A percentile compares a stretch with the other conserved stretches of the same genome.
phyloP scores from a whole-genome alignment of 768 basidiomycete genomes.

The Filobasidium floriforme region DNA sequence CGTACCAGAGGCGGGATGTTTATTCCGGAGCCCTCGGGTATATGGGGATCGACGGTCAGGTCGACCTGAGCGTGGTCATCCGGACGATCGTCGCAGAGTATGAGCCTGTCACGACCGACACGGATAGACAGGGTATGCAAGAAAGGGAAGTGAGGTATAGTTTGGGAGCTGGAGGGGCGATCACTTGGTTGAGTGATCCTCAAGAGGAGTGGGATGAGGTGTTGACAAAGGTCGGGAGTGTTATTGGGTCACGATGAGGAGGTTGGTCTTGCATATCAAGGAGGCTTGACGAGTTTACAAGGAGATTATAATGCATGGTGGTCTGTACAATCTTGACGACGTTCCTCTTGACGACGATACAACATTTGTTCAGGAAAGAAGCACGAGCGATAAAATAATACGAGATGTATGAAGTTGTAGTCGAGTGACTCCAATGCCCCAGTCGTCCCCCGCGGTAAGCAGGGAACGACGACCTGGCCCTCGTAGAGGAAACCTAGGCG shows the following conservation, averaged over 20 bases:
- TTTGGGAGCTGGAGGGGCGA: conserved; percentile 90
- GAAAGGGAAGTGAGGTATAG: conserved; percentile 34
- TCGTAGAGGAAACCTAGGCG: conserved; percentile 11
- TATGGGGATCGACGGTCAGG: conserved; percentile 76
- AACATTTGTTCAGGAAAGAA: too few relatives aligned
- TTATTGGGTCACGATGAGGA: conserved; percentile 24
- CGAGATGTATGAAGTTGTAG: conserved; percentile 8
- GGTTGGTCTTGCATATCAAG: neutral
- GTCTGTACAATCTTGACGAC: neutral
- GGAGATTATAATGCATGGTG: too few relatives aligned
- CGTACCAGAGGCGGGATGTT: conserved; percentile 56
- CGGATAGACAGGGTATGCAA: neutral
- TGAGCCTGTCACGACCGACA: neutral
- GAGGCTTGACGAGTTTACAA: too few relatives aligned
- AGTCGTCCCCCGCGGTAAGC: neutral
- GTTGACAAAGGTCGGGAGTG: conserved; percentile 60
- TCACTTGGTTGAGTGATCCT: conserved; percentile 81
- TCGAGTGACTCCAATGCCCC: conserved; percentile 11
- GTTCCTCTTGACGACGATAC: too few relatives aligned
- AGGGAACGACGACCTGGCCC: neutral
- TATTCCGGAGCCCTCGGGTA: conserved; percentile 88
- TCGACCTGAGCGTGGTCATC: conserved; percentile 91
- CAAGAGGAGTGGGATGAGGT: conserved; percentile 93
- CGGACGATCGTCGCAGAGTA: conserved; percentile 64
- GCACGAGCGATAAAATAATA: too few relatives aligned